Conservation (phyloP, 306 rosid genomes). For the Cyclanthera cordifolia region DNA sequence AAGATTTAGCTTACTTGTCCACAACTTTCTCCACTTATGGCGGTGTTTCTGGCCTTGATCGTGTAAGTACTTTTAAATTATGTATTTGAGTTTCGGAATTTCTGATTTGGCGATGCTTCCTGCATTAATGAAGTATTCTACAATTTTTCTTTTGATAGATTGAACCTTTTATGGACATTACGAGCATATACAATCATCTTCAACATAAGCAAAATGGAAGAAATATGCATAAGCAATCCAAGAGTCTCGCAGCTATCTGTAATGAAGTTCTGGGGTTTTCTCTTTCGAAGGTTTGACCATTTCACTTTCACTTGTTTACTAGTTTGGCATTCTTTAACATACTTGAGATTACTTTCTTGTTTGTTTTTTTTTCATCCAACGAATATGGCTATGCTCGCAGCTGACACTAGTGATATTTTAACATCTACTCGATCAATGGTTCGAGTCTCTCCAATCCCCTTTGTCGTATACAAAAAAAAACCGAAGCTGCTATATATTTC, state of each 20-base stretch:
- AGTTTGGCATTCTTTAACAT: too few species aligned
- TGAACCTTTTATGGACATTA: conserved; percentile 78
- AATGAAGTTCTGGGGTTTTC: conserved; percentile 56
- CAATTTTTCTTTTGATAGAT: conserved; percentile 27
- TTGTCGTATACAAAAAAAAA: too few species aligned
- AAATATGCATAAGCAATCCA: conserved; percentile 44
- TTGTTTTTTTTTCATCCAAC: not conserved
- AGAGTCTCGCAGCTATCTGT: conserved; percentile 68
- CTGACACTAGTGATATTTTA: too few species aligned
- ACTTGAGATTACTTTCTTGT: not conserved
- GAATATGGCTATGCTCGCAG: too few species aligned
- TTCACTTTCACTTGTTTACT: too few species aligned
- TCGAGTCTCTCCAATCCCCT: too few species aligned
- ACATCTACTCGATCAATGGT: too few species aligned
- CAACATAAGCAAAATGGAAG: conserved; percentile 49
- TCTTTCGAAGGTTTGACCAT: conserved; percentile 67
- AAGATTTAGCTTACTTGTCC: conserved; percentile 63
- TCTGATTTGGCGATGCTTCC: not conserved
- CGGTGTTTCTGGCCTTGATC: conserved; percentile 55
- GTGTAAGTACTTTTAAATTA: conserved; percentile 31
- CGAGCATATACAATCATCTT: conserved; percentile 46
- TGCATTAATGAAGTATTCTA: not conserved
- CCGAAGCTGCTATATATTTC: not conserved
- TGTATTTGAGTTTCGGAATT: too few species aligned
- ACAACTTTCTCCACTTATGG: conserved; percentile 58